Conservation (phyloP, 768 basidiomycete species). For the Suillus subaureus region DNA sequence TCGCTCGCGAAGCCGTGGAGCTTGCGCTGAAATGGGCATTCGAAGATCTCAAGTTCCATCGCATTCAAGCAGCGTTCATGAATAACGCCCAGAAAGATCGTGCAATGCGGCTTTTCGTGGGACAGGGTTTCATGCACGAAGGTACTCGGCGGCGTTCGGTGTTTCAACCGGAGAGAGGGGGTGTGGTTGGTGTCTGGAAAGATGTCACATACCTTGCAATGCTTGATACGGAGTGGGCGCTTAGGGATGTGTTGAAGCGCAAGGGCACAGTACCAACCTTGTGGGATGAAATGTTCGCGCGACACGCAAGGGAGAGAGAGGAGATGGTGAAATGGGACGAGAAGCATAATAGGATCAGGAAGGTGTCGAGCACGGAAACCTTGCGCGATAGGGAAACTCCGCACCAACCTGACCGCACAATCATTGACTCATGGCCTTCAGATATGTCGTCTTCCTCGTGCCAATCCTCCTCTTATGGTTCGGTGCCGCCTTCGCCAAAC, state of each 20-base stretch:
- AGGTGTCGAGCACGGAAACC: slow-evolving; percentile 46
- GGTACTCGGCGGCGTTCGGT: slow-evolving; percentile 61
- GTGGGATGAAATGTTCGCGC: slow-evolving; percentile 65
- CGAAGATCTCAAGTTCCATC: slow-evolving; percentile 36
- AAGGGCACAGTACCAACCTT: slow-evolving; percentile 38
- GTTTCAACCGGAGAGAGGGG: slow-evolving; percentile 41
- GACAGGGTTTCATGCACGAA: slow-evolving; percentile 58
- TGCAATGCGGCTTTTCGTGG: slow-evolving; percentile 50
- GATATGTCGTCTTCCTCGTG: slow-evolving; percentile 14
- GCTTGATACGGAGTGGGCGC: slow-evolving; percentile 61
- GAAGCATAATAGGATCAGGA: slow-evolving; percentile 29
- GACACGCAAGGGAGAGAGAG: slow-evolving; percentile 61
- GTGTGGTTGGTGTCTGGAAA: slow-evolving; percentile 49
- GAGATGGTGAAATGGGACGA: slow-evolving; percentile 57
- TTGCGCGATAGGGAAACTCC: slow-evolving; percentile 28
- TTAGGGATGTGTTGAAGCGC: slow-evolving; percentile 26
- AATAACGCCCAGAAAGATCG: slow-evolving; percentile 45
- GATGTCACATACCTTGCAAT: slow-evolving; percentile 63
- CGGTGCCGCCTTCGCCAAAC: slow-evolving; percentile 24
- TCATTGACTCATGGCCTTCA: slow-evolving; percentile 9
- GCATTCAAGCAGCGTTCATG: slow-evolving; percentile 44
- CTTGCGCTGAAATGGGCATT: slow-evolving; percentile 49
- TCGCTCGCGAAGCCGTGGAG: slow-evolving; percentile 48
- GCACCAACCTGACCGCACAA: slow-evolving; percentile 17
- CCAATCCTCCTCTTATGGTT: slow-evolving; percentile 21